phyloP scores from a whole-genome alignment of 108 stramenopile genomes.

The Cyclotella cryptica region DNA sequence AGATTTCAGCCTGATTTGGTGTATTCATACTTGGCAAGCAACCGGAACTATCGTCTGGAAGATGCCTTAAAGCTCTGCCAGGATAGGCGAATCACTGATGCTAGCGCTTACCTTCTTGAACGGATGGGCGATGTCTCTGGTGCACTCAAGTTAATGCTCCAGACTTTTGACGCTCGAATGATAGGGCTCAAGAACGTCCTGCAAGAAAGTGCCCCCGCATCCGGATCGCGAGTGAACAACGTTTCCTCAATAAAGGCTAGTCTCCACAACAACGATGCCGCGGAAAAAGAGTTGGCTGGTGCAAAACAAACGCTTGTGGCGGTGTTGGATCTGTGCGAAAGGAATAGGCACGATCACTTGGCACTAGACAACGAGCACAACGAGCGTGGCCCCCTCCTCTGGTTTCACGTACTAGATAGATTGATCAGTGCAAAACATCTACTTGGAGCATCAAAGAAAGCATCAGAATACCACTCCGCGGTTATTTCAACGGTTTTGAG shows the following conservation, averaged over 20 bases:
- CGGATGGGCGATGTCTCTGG: conserved; percentile 88
- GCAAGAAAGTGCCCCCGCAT: conserved; percentile 34
- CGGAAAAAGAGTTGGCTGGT: conserved; percentile 67
- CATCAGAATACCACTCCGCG: conserved; percentile 54
- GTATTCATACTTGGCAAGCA: conserved; percentile 78
- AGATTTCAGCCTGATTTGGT: conserved; percentile 81
- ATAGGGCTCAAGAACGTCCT: conserved; percentile 71
- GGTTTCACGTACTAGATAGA: conserved; percentile 88
- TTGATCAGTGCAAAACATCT: conserved; percentile 82
- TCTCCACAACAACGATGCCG: conserved; percentile 34
- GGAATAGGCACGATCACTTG: conserved; percentile 70
- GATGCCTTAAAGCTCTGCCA: conserved; percentile 87
- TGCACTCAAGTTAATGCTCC: conserved; percentile 85
- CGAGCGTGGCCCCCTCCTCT: conserved; percentile 82
- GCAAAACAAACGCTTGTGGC: conserved; percentile 73
- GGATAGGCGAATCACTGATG: conserved; percentile 85
- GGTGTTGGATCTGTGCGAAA: conserved; percentile 81
- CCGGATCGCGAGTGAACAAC: conserved; percentile 5
- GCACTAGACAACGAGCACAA: conserved; percentile 63
- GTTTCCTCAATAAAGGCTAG: conserved; percentile 3
- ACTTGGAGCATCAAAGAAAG: conserved; percentile 71
- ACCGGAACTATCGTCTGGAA: conserved; percentile 81
- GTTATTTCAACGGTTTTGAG: conserved; percentile 61
- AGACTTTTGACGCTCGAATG: conserved; percentile 76
- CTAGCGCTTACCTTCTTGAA: conserved; percentile 90